Evolutionary conservation across 2,329 filamentous ascomycete genomes (phyloP).

Genomic region (Xylariales sp.): DNA sequence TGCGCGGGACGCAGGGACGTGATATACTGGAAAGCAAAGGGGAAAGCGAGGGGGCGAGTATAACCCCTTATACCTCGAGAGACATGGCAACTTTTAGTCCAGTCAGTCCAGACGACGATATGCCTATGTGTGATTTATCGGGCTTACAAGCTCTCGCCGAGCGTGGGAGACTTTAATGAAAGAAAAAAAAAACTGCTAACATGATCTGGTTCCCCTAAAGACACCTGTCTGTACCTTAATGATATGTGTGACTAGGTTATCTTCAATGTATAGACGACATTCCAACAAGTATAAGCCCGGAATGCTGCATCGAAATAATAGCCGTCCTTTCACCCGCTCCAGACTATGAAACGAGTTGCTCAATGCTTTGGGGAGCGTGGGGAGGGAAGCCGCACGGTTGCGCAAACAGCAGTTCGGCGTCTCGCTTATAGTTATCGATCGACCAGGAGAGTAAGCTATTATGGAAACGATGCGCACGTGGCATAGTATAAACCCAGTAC

Average conservation of each 20-base stretch:
- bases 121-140: constrained; percentile 42
- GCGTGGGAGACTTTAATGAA: constrained; percentile 21
- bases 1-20: neutral
- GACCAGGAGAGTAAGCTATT: neutral
- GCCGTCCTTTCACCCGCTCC: neutral
- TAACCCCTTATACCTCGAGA: constrained; percentile 20
- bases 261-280: neutral
- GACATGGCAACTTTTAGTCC: constrained; percentile 38
- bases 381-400: neutral
- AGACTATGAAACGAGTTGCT: constrained; percentile 2
- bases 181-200: neutral
- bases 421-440: neutral
- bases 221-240: neutral
- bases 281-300: neutral
- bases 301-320: neutral
- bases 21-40: neutral
- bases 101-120: constrained; percentile 34
- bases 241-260: constrained; percentile 1
- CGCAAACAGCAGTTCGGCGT: too few relatives aligned
- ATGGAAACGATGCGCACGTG: neutral
- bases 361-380: too few relatives aligned
- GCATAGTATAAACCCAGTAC: neutral
- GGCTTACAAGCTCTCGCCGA: constrained; percentile 43
- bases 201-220: neutral
- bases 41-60: constrained; percentile 10